A percentile compares a stretch with the other conserved stretches of the same genome.
phyloP scores from a whole-genome alignment of 495 filamentous ascomycete genomes.

The Hypoxylon perforatum region DNA sequence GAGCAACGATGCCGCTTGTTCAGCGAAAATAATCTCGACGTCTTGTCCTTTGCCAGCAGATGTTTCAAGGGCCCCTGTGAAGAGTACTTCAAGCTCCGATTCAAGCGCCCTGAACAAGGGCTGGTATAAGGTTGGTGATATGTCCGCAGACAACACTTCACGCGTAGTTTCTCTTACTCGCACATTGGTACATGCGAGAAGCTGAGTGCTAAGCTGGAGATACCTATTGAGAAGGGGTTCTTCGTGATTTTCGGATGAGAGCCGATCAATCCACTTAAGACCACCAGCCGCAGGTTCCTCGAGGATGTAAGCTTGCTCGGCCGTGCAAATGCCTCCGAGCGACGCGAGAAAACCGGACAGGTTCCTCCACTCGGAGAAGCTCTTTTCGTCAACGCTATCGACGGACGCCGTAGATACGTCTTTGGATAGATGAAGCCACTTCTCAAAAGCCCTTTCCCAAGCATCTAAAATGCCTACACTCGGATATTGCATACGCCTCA shows the following conservation, averaged over 20 bases:
- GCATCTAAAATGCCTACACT: conserved; percentile 69
- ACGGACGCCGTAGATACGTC: conserved; percentile 62
- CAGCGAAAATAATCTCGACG: conserved; percentile 69
- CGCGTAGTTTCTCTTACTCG: conserved; percentile 70
- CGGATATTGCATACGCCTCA: conserved; percentile 69
- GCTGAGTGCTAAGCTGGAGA: conserved; percentile 69
- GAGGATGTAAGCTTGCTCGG: conserved; percentile 61
- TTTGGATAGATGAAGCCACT: conserved; percentile 69
- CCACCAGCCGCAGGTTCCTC: conserved; percentile 68
- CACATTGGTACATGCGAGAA: conserved; percentile 70
- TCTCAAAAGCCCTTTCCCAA: conserved; percentile 71
- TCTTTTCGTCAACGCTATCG: conserved; percentile 62
- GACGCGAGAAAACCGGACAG: conserved; percentile 74
- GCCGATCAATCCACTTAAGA: conserved; percentile 70
- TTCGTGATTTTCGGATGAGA: conserved; percentile 66
- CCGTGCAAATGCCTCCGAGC: conserved; percentile 73
- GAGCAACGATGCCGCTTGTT: conserved; percentile 70
- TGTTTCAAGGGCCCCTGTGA: conserved; percentile 61
- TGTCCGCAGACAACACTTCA: conserved; percentile 69
- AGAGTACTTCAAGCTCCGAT: conserved; percentile 67
- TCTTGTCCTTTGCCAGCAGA: conserved; percentile 64
- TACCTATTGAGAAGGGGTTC: conserved; percentile 68
- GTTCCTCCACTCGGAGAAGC: conserved; percentile 72
- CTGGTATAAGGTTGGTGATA: conserved; percentile 67
- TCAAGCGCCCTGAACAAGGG: conserved; percentile 70